Base-by-base conservation (phyloP, 176 grass and related monocot genomes). In the Paspalum vaginatum region DNA sequence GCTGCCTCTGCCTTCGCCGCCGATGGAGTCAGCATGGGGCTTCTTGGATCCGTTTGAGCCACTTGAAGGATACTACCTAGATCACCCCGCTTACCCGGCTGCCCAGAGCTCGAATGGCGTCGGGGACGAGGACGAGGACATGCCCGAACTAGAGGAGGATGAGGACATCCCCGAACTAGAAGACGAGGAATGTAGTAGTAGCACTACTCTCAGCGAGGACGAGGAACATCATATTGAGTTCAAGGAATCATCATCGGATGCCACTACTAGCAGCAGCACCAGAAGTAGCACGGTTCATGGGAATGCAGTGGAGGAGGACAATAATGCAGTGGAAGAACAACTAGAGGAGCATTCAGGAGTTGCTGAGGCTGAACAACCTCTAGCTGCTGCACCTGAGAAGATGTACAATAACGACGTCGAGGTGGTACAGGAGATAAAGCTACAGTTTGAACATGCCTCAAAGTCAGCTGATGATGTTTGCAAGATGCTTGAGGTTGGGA, bases 401-500 rank as follows among this genome's bases (percentile, higher is more conserved):
- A n/a, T n/a, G n/a, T n/a, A 92, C 74, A 22, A 45, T 11, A 71
- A 91, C 17, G 76, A 89, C 61, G 52, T 56, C 1, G 85, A 90
- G 44, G 85, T 92, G 46, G 80, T 84, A 26, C 63, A 66, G 55
- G 94, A 92, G 56, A 88, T 97, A 14, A 86, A 59, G 74, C 11
- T 22, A 2, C 94, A 97, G 79, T 97, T 97, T 37, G 85, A 97
- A 41, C 77, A 27, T 55, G 91, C 87, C 0, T 91, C 83, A 8
- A 78, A 88, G 11, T 90, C 89, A 15, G 89, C 91, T 20, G 61
- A 54, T 10, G 76, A 88, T 11, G 44, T 97, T 2, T 83, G 76
- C 76, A 80, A 79, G 79, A 66, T 90, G 75, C 94, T 94, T 4
- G 94, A 94, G 87, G 89, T 97, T 38, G 94, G 87, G 25, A 92